Evolutionary conservation across 2,329 filamentous ascomycete species (phyloP), one percentile per base, ranked within the genome.

Genomic region (Alternaria arbusti): DNA sequence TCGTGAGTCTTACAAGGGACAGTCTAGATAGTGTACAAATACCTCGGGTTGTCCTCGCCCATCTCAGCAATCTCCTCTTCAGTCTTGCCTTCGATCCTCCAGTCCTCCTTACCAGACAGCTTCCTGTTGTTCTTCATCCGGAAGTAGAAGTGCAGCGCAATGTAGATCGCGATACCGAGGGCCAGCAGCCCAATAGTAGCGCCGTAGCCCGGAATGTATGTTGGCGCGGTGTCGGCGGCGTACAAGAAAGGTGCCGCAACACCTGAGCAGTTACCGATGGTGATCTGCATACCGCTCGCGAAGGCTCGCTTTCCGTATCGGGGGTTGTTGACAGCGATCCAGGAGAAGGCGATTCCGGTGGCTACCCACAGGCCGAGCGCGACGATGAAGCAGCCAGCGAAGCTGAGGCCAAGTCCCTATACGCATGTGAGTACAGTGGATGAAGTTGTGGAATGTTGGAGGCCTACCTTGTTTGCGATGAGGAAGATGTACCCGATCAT

Each of bases 401-500:
- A 75, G 50, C 70, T 73, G 1, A 73, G 50, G 0, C 56, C 68
- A 22, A 68, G 57, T 2, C 68, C 68, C 49, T 51, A n/a, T 20
- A 12, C 1, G 9, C 8, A 13, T 11, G 28, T 51, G n/a, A 51
- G 12, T 36, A 51, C 4, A n/a, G 3, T n/a, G 3, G 8, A 36
- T 22, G 7, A 6, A 4, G 11, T 5, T 7, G 11, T 12, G 12
- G 22, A 22, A 11, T 13, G 8, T 10, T 10, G 13, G 10, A 1
- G 20, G 32, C 28, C 22, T 36, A 51, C 49, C 54, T 64, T 57
- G 20, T 71, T 68, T 10, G 66, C 50, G 12, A 73, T 70, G 9
- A 73, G 63, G 52, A 87, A 80, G 15, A 82, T 80, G 68, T 86
- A 88, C 0, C 85, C 86, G 1, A 83, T 70, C 23, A 83, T 78